Conservation (phyloP, 2,329 filamentous ascomycete species). For the Pseudofabraea citricarpa region DNA sequence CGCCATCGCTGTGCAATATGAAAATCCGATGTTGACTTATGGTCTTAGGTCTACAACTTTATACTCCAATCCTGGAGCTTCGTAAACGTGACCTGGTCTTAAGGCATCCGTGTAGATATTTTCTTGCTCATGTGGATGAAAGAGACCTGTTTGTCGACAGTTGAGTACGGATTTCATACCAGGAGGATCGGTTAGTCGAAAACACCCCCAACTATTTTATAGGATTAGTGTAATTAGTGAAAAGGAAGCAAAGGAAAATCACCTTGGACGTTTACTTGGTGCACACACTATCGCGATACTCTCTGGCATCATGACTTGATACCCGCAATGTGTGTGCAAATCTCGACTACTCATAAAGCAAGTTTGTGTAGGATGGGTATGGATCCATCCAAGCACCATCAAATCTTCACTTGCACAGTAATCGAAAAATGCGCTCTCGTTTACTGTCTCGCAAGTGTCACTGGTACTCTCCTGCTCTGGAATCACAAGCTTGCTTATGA, state of each 20-base stretch:
- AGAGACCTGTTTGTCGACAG: conserved; percentile 73
- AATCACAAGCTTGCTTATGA: conserved; percentile 83
- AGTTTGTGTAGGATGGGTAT: conserved; percentile 93
- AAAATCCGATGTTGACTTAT: conserved; percentile 1
- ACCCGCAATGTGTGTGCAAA: conserved; percentile 87
- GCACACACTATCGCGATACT: conserved; percentile 96
- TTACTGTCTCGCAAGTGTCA: conserved; percentile 92
- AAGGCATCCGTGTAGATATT: conserved; percentile 37
- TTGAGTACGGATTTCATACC: conserved; percentile 79
- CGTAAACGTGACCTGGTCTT: conserved; percentile 52
- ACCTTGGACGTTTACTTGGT: conserved; percentile 73
- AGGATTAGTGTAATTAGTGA: conserved; percentile 6
- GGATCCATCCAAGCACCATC: conserved; percentile 92
- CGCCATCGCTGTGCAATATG: conserved; percentile 8
- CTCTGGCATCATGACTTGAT: conserved; percentile 95
- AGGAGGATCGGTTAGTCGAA: conserved; percentile 88
- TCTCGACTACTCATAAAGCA: conserved; percentile 98
- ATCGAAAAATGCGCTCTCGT: conserved; percentile 79
- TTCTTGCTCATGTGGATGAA: conserved; percentile 62
- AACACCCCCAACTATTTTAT: conserved; percentile 71
- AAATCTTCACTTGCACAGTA: conserved; percentile 83
- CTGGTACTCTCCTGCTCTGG: conserved; percentile 86
- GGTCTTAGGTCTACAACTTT: conserved; percentile 60
- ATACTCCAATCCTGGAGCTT: conserved; percentile 51
- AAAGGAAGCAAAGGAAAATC: conserved; percentile 31